Evolutionary conservation across 2,329 filamentous ascomycete genomes (phyloP), one percentile per base, ranked within the genome.

Genomic region (Exserohilum turcica): DNA sequence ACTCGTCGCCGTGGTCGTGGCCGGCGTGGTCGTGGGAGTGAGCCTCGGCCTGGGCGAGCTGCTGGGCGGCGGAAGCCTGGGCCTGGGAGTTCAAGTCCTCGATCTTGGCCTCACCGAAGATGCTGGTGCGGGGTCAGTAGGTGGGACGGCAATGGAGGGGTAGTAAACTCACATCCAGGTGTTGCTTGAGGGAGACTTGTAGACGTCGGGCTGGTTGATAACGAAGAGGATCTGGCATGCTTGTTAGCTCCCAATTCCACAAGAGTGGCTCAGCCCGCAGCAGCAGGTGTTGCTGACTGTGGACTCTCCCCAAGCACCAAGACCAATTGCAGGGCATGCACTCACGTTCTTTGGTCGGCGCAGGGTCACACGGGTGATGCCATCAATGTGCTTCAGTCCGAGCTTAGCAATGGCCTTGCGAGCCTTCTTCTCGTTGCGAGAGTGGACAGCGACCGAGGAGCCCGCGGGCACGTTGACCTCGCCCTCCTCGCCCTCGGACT

Each of bases 341-440:
- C 92, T 84, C 83, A 97, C 93, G 83, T 97, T 97, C 88, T 99
- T 99, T 73, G 95, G 95, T 79, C 95, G 86, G 81, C 94, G 90
- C 75, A 99, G 87, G 66, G 95, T 99, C 73, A 99, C 95, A 76
- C 94, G 89, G 74, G 94, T 99, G 80, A 99, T 99, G 77, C 94
- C 95, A 74, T 90, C 89, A 68, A 99, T 89, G 75, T 93, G 92
- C 85, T 91, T 94, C 77, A 99, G 84, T 77, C 96, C 92, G 76
- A 97, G 87, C 88, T 99, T 99, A 79, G 92, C 90, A 77, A 99
- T 96, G 74, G 92, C 92, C 87, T 99, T 99, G 82, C 94, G 89
- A 72, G 94, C 95, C 88, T 99, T 99, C 90, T 99, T 99, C 89
- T 99, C 94, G 83, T 97, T 97, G 80, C 94, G 92, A 76, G 91